Conservation (phyloP, 768 basidiomycete genomes). For the Jaapia argillacea region DNA sequence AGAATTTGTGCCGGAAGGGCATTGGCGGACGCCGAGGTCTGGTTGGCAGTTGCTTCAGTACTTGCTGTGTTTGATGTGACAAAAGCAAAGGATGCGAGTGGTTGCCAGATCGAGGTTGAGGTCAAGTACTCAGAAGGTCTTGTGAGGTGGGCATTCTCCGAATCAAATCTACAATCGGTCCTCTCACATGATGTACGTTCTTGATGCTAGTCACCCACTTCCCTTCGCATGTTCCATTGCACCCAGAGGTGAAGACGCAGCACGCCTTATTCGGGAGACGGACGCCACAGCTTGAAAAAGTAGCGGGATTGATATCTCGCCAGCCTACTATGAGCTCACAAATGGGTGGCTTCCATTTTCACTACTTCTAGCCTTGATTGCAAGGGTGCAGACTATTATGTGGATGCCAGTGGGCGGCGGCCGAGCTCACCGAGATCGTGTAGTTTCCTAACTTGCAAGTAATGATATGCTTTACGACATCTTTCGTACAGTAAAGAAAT, state of each 20-base stretch:
- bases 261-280: too few species aligned
- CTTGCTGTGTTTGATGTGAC: constrained; percentile 13
- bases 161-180: not conserved
- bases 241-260: not conserved
- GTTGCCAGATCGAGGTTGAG: constrained; percentile 16
- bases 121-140: constrained; percentile 22
- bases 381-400: too few species aligned
- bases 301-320: too few species aligned
- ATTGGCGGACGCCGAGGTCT: constrained; percentile 20
- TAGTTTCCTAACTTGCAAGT: too few species aligned
- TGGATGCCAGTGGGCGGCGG: too few species aligned
- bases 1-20: constrained; percentile 12
- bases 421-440: too few species aligned
- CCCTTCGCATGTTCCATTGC: not conserved
- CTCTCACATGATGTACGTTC: not conserved
- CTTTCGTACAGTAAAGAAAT: too few species aligned
- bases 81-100: constrained; percentile 13
- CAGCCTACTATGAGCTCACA: too few species aligned
- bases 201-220: not conserved
- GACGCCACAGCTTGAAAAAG: too few species aligned
- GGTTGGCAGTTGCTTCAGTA: constrained; percentile 21
- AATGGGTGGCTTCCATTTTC: too few species aligned
- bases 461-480: too few species aligned
- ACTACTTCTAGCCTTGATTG: too few species aligned
- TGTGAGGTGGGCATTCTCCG: constrained; percentile 16